Base-by-base conservation (phyloP, 2,329 filamentous ascomycete genomes). In the Botrytis fabae region DNA sequence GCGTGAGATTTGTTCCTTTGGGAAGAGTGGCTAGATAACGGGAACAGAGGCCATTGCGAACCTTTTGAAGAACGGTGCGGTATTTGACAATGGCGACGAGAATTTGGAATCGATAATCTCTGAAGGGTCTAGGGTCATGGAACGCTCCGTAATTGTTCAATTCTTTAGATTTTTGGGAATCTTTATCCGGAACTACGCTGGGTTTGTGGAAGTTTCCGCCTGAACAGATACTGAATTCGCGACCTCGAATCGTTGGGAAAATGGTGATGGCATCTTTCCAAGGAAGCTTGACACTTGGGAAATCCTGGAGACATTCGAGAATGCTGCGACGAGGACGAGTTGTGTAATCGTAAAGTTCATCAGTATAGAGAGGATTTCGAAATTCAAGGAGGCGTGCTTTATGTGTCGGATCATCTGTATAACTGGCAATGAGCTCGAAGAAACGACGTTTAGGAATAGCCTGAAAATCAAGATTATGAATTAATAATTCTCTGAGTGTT, bases 311-410 rank as follows among this genome's bases (percentile, higher is more conserved):
- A 5, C 97, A 92, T 82, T 99, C 96, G 9, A 99, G 85, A 73
- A 98, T 97, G 73, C 93, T 97, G 48, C 96, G 91, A 48, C 94
- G 91, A 0, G 95, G 93, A 14, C 96, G 90, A 0, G 95, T 95
- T 1, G 96, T 96, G 80, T 99, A 99, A 83, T 99, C 95, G 83
- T 93, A 98, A 72, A 97, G 91, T 78, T 99, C 96, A 78, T 98
- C 94, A 9, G 95, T 89, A 78, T 91, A 93, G 63, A 92, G 88
- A 0, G 93, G 90, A 78, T 92, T 88, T 1, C 90, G 91, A 78
- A 99, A 96, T 80, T 99, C 96, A 14, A 92, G 82, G 0, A 99
- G 87, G 2, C 95, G 90, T 75, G 96, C 92, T 77, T 89, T 90
- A 79, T 99, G 95, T 78, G 90, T 89, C 2, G 84, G 81, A 78